Conservation (phyloP, 202 grass and related monocot genomes). For the Eragrostis tef region DNA sequence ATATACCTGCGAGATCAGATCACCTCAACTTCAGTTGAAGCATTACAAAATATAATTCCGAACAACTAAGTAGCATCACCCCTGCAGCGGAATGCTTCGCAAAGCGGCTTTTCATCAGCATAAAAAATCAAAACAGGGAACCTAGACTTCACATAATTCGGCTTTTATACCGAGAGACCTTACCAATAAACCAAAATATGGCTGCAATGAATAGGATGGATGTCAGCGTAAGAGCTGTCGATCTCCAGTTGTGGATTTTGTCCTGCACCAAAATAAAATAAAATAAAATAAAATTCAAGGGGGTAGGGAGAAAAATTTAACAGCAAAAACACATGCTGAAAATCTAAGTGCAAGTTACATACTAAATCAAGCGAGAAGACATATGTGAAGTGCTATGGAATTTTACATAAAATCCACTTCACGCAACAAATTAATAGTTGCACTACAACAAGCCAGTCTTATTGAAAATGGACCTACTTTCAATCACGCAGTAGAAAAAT, state of each 20-base stretch:
- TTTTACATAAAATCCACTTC: not conserved
- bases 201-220: constrained; percentile 80
- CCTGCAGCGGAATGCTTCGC: not conserved
- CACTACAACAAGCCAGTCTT: constrained; percentile 18
- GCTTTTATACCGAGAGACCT: constrained; percentile 10
- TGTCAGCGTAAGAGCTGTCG: constrained; percentile 77
- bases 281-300: not conserved
- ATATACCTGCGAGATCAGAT: constrained; percentile 63
- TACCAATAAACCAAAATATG: constrained; percentile 84
- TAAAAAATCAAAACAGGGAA: not conserved
- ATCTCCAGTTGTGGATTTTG: constrained; percentile 85
- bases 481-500: not conserved
- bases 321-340: constrained; percentile 39
- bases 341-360: constrained; percentile 23
- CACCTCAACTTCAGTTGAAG: constrained; percentile 1
- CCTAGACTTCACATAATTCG: not conserved
- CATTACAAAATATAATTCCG: constrained; percentile 10
- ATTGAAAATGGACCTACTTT: not conserved
- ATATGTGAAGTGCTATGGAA: not conserved
- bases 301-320: not conserved
- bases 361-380: not conserved
- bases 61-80: not conserved
- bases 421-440: not conserved
- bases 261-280: constrained; percentile 62
- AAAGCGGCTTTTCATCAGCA: constrained; percentile 1